Evolutionary conservation across 176 grass and related monocot species (phyloP).

Genomic region (Avena eriantha): DNA sequence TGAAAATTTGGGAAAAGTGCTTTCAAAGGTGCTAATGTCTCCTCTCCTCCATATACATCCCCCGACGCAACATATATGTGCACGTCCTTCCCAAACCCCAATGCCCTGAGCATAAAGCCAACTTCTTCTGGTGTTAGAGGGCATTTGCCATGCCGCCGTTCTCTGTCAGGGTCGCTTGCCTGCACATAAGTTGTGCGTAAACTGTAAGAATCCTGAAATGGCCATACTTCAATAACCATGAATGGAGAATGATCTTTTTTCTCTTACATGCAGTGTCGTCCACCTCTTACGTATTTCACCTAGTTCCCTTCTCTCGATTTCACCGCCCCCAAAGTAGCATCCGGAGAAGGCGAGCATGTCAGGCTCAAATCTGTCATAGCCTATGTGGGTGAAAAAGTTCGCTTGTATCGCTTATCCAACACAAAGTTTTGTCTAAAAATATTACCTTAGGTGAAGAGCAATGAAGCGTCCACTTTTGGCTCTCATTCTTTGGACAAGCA

Average conservation of each 20-base stretch:
- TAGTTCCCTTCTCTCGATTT: slow-evolving; percentile 87
- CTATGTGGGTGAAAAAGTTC: slow-evolving; percentile 1
- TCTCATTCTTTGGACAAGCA: slow-evolving; percentile 72
- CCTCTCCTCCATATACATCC: slow-evolving; percentile 85
- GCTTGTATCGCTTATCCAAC: neutral
- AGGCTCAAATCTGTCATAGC: slow-evolving; percentile 81
- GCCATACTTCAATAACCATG: neutral
- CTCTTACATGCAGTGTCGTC: slow-evolving; percentile 85
- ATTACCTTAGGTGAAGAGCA: slow-evolving; percentile 87
- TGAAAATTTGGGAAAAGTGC: slow-evolving; percentile 88
- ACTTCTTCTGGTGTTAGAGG: slow-evolving; percentile 92
- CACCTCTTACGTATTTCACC: slow-evolving; percentile 86
- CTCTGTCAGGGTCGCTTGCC: slow-evolving; percentile 84
- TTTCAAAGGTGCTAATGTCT: slow-evolving; percentile 82
- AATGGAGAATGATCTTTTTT: slow-evolving; percentile 15
- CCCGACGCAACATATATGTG: slow-evolving; percentile 94
- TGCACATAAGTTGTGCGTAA: slow-evolving; percentile 35
- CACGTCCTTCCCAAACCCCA: slow-evolving; percentile 82
- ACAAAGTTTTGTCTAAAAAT: neutral
- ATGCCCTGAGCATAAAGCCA: slow-evolving; percentile 81
- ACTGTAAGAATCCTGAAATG: slow-evolving; percentile 38
- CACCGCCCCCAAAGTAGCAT: slow-evolving; percentile 95
- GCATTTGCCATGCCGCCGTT: slow-evolving; percentile 85
- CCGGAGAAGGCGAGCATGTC: slow-evolving; percentile 99
- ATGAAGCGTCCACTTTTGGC: slow-evolving; percentile 67